A percentile compares a stretch with the other conserved stretches of the same genome.
Conservation (phyloP, 768 basidiomycete species). For the Lepiota subincarnata region DNA sequence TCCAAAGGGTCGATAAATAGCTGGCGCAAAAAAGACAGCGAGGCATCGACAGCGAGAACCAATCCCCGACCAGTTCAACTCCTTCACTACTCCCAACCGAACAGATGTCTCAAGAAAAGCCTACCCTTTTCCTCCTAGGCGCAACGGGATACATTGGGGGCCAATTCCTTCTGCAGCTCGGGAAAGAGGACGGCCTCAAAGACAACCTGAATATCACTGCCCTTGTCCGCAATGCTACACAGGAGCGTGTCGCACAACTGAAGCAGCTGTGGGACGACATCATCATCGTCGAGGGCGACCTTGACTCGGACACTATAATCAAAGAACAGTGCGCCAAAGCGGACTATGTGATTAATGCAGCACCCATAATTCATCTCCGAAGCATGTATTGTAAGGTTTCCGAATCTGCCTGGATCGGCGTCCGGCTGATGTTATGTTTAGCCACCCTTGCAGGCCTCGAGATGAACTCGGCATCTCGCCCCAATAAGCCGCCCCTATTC, state of each 20-base stretch:
- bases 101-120: too few relatives aligned
- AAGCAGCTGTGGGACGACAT: slow-evolving; percentile 29
- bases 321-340: slow-evolving; percentile 30
- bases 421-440: slow-evolving; percentile 5
- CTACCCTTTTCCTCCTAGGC: slow-evolving; percentile 34
- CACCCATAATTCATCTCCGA: slow-evolving; percentile 33
- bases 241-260: slow-evolving; percentile 25
- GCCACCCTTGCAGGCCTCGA: slow-evolving; percentile 37
- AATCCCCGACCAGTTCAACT: too few relatives aligned
- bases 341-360: slow-evolving; percentile 38
- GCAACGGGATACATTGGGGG: slow-evolving; percentile 42
- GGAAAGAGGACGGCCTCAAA: slow-evolving; percentile 19
- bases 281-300: slow-evolving; percentile 31
- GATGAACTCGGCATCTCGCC: slow-evolving; percentile 28
- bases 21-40: too few relatives aligned
- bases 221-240: slow-evolving; percentile 30
- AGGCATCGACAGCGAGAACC: too few relatives aligned
- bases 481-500: slow-evolving; percentile 37
- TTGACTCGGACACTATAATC: slow-evolving; percentile 33
- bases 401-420: background rate
- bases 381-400: slow-evolving; percentile 28
- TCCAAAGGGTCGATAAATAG: too few relatives aligned
- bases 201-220: slow-evolving; percentile 31
- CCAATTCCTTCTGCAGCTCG: slow-evolving; percentile 32
- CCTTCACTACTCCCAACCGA: too few relatives aligned